phyloP scores from a whole-genome alignment of 2,329 filamentous ascomycete species.

The Ceratocystis albifundus region DNA sequence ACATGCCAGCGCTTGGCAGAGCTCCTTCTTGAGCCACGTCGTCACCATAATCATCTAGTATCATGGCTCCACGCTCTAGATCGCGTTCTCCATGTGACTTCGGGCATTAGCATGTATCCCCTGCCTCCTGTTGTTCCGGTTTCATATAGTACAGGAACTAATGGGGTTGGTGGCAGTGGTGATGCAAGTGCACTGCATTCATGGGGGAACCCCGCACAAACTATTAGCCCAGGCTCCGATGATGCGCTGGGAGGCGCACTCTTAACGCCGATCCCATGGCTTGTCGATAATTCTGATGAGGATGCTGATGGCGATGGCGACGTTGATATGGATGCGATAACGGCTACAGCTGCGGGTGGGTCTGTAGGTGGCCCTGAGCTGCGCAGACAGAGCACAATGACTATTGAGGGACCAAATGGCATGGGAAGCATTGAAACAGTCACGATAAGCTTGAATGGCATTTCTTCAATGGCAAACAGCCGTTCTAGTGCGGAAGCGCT shows the following conservation, averaged over 20 bases:
- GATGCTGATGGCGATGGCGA: conserved; percentile 27
- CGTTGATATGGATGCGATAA: conserved; percentile 15
- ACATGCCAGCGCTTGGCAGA: conserved; percentile 88
- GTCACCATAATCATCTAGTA: conserved; percentile 69
- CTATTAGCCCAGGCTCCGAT: conserved; percentile 58
- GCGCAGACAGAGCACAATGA: conserved; percentile 64
- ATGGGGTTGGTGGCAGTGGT: conserved; percentile 31
- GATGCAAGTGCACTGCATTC: conserved; percentile 28
- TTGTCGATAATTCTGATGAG: conserved; percentile 38
- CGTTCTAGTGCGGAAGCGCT: neutral
- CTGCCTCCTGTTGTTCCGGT: conserved; percentile 53
- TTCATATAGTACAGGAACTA: conserved; percentile 50
- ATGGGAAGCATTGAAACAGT: conserved; percentile 71
- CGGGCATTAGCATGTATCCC: conserved; percentile 67
- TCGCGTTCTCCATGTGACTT: conserved; percentile 81
- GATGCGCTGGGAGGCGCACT: conserved; percentile 82
- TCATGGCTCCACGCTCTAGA: conserved; percentile 85
- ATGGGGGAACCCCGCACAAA: conserved; percentile 39
- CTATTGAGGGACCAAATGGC: conserved; percentile 69
- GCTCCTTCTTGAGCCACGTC: conserved; percentile 62
- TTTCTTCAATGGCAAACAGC: conserved; percentile 38
- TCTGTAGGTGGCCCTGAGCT: conserved; percentile 36
- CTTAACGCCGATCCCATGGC: conserved; percentile 88
- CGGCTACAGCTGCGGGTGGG: conserved; percentile 18
- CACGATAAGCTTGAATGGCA: conserved; percentile 60